Base-by-base conservation (phyloP, 768 basidiomycete species). In the Jaapia argillacea region DNA sequence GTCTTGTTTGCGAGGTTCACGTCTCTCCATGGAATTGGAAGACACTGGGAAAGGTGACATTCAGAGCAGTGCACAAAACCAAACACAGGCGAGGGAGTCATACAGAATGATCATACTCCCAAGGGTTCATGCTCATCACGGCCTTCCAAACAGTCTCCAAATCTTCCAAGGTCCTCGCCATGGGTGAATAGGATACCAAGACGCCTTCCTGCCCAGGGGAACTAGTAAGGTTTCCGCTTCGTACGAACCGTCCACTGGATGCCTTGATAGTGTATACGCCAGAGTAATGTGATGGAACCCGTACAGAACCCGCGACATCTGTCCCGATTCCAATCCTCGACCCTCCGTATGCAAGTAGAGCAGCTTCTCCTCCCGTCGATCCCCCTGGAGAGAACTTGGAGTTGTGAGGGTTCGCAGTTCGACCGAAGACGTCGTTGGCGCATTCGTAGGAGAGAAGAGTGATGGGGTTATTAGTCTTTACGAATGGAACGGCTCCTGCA, bases 221-320 rank as follows among this genome's bases (percentile, higher is more conserved):
- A 10, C 67, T 58, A 37, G 72, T 59, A 16, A 45, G 51, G 38
- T 64, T 69, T 2, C 79, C 78, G 49, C 68, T 68, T 25, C 59
- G 65, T 4, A 76, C 72, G 51, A 82, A 79, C 43, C 82, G 65
- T 33, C 75, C 69, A 44, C 63, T 60, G 51, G 78, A 79, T 6
- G 74, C 67, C 54, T 72, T 75, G 55, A 81, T 67, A 5, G 72
- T 63, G 57, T 78, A 82, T 2, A 81, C 58, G 0, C 81, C 83
- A 36, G 77, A 77, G 50, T 78, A 79, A 45, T 81, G 74, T 1
- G 81, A 72, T 2, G 83, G 83, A 5, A 71, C 70, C 16, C 82
- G 71, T 31, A 86, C 72, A 24, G 75, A 77, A 2, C 82, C 84
- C 6, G 75, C 81, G 18, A 84, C 77, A 45, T 84, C 81, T 4